These are phyloP conservation scores for Nigrospora osmanthi DNA, from an alignment of 2,329 filamentous ascomycete species.

Conservation along the genomic window DNA sequence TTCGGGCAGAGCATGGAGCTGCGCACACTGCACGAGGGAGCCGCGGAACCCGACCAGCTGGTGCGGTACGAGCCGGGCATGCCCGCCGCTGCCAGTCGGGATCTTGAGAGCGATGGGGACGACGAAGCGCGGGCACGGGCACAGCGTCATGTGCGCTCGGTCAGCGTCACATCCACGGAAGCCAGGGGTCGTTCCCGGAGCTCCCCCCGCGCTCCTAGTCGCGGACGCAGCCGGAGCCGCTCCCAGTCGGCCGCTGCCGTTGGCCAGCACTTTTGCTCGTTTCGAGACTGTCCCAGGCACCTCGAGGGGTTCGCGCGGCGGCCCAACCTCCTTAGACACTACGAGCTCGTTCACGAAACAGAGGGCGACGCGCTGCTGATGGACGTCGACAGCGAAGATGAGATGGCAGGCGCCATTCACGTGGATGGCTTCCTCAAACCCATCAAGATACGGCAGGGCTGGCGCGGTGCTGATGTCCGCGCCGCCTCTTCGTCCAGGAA, in stretches of 20 bases:
- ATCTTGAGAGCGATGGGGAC: conserved; percentile 8
- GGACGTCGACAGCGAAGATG: conserved; percentile 35
- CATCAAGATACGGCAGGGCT: conserved; percentile 40
- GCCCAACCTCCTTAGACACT: conserved; percentile 31
- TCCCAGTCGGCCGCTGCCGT: conserved; percentile 13
- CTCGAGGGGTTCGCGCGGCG: conserved; percentile 27
- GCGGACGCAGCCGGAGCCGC: conserved; percentile 3
- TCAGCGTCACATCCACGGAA: conserved; percentile 4
- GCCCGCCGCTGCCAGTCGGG: conserved; percentile 2
- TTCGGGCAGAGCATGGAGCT: conserved; percentile 68
- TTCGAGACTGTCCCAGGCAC: conserved; percentile 25
- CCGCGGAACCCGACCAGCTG: conserved; percentile 5
- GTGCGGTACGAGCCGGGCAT: conserved; percentile 20
- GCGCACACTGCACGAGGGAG: conserved; percentile 33
- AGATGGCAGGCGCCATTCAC: conserved; percentile 56
- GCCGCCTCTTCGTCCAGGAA: neutral
- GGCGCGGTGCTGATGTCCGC: conserved; percentile 30
- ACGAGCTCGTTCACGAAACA: conserved; percentile 31
- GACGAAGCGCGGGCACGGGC: conserved; percentile 1
- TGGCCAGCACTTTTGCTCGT: conserved; percentile 23
- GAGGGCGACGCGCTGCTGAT: conserved; percentile 17
- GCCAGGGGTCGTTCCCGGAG: conserved; percentile 3
- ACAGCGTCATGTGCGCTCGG: conserved; percentile 1
- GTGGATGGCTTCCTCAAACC: conserved; percentile 59
- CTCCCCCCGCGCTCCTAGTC: neutral